A percentile compares a stretch with the other conserved stretches of the same genome.
Conservation (phyloP, 805 yeast genomes). For the Lachancea sp. region DNA sequence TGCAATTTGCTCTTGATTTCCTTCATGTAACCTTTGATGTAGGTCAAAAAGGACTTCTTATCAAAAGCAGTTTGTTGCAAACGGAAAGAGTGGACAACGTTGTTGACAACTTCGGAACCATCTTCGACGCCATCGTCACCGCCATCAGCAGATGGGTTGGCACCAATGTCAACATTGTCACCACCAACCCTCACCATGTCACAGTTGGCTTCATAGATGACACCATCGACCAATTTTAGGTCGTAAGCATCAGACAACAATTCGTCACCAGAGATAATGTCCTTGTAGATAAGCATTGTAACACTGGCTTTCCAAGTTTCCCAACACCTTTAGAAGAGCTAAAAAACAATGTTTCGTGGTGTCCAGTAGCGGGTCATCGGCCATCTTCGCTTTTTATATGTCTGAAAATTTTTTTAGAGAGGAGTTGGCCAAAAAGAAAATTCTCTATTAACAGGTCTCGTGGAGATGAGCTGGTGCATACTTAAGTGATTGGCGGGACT, state of each 20-base stretch:
- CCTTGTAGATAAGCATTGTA: constrained; percentile 45
- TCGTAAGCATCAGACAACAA: constrained; percentile 96
- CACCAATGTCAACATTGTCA: constrained; percentile 97
- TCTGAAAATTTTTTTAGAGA: constrained; percentile 9
- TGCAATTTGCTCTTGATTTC: constrained; percentile 83
- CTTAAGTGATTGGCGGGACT: neutral
- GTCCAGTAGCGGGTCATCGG: constrained; percentile 3
- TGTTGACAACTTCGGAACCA: constrained; percentile 88
- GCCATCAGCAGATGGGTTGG: constrained; percentile 98
- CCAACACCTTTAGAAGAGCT: constrained; percentile 2
- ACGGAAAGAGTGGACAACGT: constrained; percentile 97
- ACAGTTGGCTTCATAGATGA: constrained; percentile 95
- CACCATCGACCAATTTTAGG: constrained; percentile 77
- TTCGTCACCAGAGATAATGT: constrained; percentile 92
- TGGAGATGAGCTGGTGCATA: neutral
- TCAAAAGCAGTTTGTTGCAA: constrained; percentile 92
- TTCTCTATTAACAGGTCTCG: neutral
- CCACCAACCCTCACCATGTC: constrained; percentile 82
- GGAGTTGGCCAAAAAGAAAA: constrained; percentile 6
- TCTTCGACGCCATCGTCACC: constrained; percentile 79
- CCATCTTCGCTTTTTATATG: constrained; percentile 5
- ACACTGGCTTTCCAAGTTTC: constrained; percentile 2
- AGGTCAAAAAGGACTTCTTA: constrained; percentile 94
- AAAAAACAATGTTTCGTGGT: neutral
- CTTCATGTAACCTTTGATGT: constrained; percentile 99